Base-by-base conservation (phyloP, 2,329 filamentous ascomycete genomes). In the Aspergillus clavatus region DNA sequence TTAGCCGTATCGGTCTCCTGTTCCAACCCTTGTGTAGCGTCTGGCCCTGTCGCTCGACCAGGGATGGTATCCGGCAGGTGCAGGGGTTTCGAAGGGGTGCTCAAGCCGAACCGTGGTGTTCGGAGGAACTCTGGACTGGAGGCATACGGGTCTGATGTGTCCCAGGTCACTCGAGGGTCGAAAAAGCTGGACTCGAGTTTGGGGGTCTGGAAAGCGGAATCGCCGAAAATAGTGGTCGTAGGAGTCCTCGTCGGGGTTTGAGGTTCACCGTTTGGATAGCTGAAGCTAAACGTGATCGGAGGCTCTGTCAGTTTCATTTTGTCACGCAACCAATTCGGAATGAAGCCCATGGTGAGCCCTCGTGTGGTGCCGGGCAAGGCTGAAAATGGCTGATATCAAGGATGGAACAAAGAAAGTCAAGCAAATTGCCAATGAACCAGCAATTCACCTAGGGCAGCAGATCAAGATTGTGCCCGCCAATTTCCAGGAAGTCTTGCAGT, bases 151-250 rank as follows among this genome's bases (percentile, higher is more conserved):
- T 72, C 69, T 42, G 69, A 66, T 37, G 70, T 72, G 48, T 72
- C 68, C 70, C 70, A 73, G 43, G 69, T 72, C 42, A 72, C 67
- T 45, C 67, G 62, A 26, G 70, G 67, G 48, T 72, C 70, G 54
- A 70, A 71, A 52, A 72, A 72, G 52, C 68, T 72, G 10, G 69
- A 72, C 54, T 72, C 70, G 51, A 72, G 67, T 52, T 71, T 73
- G 18, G 71, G 70, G 19, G 70, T 73, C 29, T 70, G 68, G 45
- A 72, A 71, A 40, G 69, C 55, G 33, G 59, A 49, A 47, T 69
- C 62, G 45, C 63, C 66, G 36, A 70, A 68, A 27, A 62, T 56
- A 36, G 61, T 54, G 31, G 67, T 63, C 8, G 66, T 67, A 24
- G 70, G 70, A 40, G 69, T 72, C 59, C 66, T 69, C 44, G 70